Percentiles rank a stretch among this genome's conserved stretches.
Evolutionary conservation across 345 rosid genomes (phyloP).

Genomic region (Citrus glauca): DNA sequence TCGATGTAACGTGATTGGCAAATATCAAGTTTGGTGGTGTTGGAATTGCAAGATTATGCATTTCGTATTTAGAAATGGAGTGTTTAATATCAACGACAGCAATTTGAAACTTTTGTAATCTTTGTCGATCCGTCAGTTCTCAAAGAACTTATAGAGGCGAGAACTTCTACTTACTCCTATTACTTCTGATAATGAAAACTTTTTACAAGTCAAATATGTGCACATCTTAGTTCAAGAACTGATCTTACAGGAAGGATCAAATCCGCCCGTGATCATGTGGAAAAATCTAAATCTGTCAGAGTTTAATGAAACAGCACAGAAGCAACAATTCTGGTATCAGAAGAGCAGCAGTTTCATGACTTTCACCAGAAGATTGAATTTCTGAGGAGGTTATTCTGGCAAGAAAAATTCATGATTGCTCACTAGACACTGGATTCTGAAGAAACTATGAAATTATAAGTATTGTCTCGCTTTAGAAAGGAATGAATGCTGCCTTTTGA

Average conservation of each 20-base stretch:
- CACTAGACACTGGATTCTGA: background rate
- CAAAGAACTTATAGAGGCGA: too few species aligned
- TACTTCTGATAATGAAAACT: background rate
- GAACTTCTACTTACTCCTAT: background rate
- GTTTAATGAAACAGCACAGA: background rate
- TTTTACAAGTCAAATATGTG: background rate
- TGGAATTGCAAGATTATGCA: background rate
- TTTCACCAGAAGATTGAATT: background rate
- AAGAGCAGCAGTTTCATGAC: background rate
- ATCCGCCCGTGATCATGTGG: background rate
- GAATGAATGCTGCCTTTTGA: background rate
- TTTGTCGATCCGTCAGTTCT: too few species aligned
- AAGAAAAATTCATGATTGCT: background rate
- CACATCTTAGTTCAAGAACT: background rate
- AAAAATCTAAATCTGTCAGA: background rate
- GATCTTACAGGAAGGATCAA: background rate
- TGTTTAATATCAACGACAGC: too few species aligned
- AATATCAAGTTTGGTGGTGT: background rate
- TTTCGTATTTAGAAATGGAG: too few species aligned
- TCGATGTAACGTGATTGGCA: too few species aligned
- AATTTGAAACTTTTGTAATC: too few species aligned
- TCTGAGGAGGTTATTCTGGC: background rate
- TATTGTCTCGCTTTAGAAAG: background rate
- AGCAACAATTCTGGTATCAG: background rate
- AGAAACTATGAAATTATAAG: background rate